Base-by-base conservation (phyloP, 768 basidiomycete genomes). In the Lanmaoa rubissima region DNA sequence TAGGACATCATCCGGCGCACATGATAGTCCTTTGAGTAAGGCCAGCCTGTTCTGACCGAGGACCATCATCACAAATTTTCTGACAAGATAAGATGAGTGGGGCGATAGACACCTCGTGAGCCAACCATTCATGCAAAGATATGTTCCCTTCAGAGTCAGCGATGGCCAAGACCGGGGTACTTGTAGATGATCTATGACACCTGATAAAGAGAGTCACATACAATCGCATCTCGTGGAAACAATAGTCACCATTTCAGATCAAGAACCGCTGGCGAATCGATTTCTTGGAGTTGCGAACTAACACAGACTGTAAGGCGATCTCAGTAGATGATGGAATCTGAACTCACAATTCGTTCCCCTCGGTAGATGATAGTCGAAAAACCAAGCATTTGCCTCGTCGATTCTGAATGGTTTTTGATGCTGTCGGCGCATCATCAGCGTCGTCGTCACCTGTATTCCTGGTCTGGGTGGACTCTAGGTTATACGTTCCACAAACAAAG, bases 401-500 rank as follows among this genome's bases (percentile, higher is more conserved):
- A 34, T 66, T 70, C 65, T 83, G 81, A 43, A 51, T 51, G 12
- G 19, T 48, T 45, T 26, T 59, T 17, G 58, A 26, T 39, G 35
- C 31, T 6, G 12, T 28, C 28, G 17, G 19, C 17, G 48, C 26
- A 6, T 44, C 59, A 26, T 41, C 55, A 17, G 53, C 61, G 14
- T 51, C 52, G 16, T 39, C 54, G 28, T 59, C 54, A 3, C 19
- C 13, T 26, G 35, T 12, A 9, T 55, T 32, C 16, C 16, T 24
- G 8, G 41, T 43, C 31, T 39, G 57, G 63, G 60, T 54, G 74
- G 75, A 34, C 42, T 86, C 77, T 21, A 98, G 79, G 62, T 92
- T 86, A 74, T 99, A 99, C 0, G 96, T 98, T 21, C 96, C 96
- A 64, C 92, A 93, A 2, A 87, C 88, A 57, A 98, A 80, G 28